Base-by-base conservation (phyloP, 2,329 filamentous ascomycete species). In the Coleophoma cylindrospora region DNA sequence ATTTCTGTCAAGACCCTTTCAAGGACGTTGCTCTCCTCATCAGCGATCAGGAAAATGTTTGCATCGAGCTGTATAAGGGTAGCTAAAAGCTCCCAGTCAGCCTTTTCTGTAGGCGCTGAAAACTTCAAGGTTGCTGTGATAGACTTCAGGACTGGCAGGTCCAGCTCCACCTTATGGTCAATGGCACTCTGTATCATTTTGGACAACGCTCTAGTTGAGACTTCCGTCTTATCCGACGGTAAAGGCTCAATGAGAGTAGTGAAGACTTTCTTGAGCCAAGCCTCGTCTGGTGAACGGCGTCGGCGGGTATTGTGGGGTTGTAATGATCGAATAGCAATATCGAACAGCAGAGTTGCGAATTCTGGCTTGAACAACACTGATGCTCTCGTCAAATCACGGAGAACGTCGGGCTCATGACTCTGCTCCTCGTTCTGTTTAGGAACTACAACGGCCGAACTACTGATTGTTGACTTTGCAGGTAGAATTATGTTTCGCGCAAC, bases 201-300 rank as follows among this genome's bases (percentile, higher is more conserved):
- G 36, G 48, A 47, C 15, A 64, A 57, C 36, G 62, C 57, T 38
- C 64, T 62, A 45, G 56, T 59, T 48, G 58, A 50, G 11, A 47
- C 48, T 22, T 53, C 41, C 4, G 48, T 49, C 40, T 48, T 54
- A 32, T 51, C 41, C n/a, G 48, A 36, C 3, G 52, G 46, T 48
- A 67, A 58, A n/a, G 58, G 54, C 49, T 54, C 43, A 44, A 55
- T 56, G 2, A 67, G 43, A 2, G 56, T 52, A 21, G 69, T 66
- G 49, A 77, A 76, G n/a, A 75, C 61, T 3, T 67, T 68, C 57
- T 76, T 73, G 45, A 79, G 58, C 74, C 75, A 79, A 13, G 68
- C 64, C 37, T 70, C 70, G 58, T 79, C 75, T 21, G 68, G 61
- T 8, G 67, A 68, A 55, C 73, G 68, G 36, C 69, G 64, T 45